Evolutionary conservation across 1,284 basidiomycete species (phyloP).

Genomic region (Fomitiporia mediterranea): DNA sequence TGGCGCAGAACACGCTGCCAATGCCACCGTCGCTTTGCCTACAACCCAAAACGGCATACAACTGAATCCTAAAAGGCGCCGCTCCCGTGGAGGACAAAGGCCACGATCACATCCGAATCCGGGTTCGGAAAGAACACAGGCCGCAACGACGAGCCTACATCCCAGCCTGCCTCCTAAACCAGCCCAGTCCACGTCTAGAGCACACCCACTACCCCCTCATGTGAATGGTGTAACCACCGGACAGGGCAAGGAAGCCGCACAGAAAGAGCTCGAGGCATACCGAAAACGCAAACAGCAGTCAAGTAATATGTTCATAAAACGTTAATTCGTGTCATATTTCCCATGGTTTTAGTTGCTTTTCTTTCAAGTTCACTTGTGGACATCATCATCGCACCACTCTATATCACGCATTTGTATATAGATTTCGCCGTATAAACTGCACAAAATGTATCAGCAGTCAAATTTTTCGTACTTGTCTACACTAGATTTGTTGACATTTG

Average conservation of each 20-base stretch:
- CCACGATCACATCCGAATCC: background rate
- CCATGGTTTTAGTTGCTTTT: background rate
- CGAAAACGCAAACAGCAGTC: conserved; percentile 17
- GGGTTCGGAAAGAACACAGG: background rate
- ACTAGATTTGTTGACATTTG: background rate
- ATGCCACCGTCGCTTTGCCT: background rate
- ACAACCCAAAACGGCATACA: background rate
- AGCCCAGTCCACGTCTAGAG: background rate
- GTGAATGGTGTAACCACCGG: background rate
- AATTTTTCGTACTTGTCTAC: no score
- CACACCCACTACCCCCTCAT: background rate
- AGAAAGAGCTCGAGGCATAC: conserved; percentile 10
- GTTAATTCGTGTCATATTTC: background rate
- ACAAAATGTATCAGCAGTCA: no score
- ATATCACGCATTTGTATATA: background rate
- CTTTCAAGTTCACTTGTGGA: background rate
- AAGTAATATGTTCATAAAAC: conserved; percentile 17
- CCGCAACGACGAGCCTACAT: background rate
- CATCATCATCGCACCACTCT: background rate
- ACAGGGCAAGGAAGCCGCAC: background rate
- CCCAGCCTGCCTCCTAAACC: background rate
- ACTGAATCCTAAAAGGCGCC: background rate
- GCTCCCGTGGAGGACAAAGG: background rate
- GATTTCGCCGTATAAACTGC: no score
- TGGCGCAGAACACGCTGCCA: background rate